phyloP scores from a whole-genome alignment of 208 protist genomes.

The Trypanosoma cruzi region DNA sequence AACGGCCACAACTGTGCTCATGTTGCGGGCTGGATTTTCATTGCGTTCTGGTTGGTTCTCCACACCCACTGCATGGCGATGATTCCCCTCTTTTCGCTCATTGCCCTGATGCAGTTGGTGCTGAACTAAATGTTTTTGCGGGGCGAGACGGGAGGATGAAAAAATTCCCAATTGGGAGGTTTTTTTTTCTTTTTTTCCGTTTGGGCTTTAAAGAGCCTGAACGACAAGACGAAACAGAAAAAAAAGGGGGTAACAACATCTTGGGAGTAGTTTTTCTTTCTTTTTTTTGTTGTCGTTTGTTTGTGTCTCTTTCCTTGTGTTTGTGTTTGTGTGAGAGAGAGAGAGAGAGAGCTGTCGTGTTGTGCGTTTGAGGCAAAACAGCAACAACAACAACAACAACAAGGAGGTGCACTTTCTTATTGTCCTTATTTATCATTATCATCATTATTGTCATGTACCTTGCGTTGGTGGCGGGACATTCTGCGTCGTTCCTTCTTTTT shows the following conservation, averaged over 20 bases:
- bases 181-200: not conserved
- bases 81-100: slow-evolving; percentile 36
- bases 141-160: not conserved
- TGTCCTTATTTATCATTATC: not conserved
- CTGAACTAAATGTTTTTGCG: slow-evolving; percentile 46
- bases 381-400: no score
- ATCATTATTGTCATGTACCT: not conserved
- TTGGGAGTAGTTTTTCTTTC: slow-evolving; percentile 17
- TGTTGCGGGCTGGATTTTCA: slow-evolving; percentile 77
- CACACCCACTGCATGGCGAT: slow-evolving; percentile 82
- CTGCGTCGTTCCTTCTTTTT: not conserved
- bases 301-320: slow-evolving; percentile 23
- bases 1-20: slow-evolving; percentile 85
- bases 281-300: no score
- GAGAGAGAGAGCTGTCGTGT: no score
- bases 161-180: not conserved
- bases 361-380: not conserved
- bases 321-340: slow-evolving; percentile 8
- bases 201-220: not conserved
- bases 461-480: not conserved
- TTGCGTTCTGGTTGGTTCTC: slow-evolving; percentile 85
- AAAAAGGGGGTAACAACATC: not conserved
- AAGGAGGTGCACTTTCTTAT: not conserved
- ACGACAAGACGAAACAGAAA: not conserved
- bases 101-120: slow-evolving; percentile 63